Base-by-base conservation (phyloP, 148 eudicot genomes). In the Silene latifolia region DNA sequence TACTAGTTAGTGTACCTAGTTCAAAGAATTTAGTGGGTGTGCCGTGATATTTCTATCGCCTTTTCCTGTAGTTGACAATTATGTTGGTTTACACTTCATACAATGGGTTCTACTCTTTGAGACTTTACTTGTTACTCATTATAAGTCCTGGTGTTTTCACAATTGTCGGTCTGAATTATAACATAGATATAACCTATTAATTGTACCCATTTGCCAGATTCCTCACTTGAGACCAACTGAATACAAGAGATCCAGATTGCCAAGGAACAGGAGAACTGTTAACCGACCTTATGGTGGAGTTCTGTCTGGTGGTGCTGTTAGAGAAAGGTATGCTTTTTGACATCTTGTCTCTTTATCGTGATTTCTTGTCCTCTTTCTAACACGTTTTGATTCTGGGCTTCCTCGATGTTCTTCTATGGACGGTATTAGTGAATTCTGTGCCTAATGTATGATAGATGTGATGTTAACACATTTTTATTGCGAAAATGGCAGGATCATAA, bases 271-370 rank as follows among this genome's bases (percentile, higher is more conserved):
- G 65, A 88, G 96, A 79, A 90, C 95, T 35, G 92, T 90, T n/a
- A 90, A 88, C 86, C 95, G 92, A 76, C 84, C 95, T 44, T 90
- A 90, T 77, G 95, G 91, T 74, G 95, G 95, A n/a, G 95, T 90
- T 59, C 80, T 90, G 69, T 88, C 95, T 44, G 89, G 88, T 54
- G 78, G 90, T 76, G 95, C 95, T 80, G 92, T 90, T 24, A 84
- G 95, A 71, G 95, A 90, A 77, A 73, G 95, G 95, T 88, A 78
- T 44, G 53, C 13, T 11, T 60, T 13, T 0, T 66, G 23, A 29
- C 66, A 63, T 24, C 10, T n/a, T 0, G 18, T 5, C 39, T 11
- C 4, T 2, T 57, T 56, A 6, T 12, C 17, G 11, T 29, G 65
- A 2, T 29, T 29, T 35, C 17, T 21, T 42, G 7, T n/a, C n/a